Evolutionary conservation across 768 basidiomycete genomes (phyloP), one percentile per base, ranked within the genome.

Genomic region (Mycena indigotica): DNA sequence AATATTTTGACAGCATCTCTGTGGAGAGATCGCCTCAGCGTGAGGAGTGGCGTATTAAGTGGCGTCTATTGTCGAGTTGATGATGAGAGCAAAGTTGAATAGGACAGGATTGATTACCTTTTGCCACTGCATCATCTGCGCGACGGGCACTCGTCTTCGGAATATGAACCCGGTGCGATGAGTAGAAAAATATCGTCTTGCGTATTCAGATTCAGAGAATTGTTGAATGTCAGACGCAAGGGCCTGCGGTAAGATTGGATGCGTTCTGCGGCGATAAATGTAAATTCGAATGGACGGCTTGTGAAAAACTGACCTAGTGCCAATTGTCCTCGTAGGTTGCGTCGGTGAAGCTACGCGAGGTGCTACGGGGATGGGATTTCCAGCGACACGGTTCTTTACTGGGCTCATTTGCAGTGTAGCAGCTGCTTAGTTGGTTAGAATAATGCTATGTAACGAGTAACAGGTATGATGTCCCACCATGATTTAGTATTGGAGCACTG

Each of bases 121-220:
- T 70, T 96, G 95, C 92, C 93, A 96, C 48, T 84, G 80, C 91
- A 97, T 94, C 74, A 96, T 83, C 67, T 92, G 87, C 23, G 81
- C 86, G 3, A 96, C 84, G 1, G 95, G 93, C 2, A 96, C 84
- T 58, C 80, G 85, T 45, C 93, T 82, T 60, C 83, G 81, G 72
- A 94, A 94, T 56, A 94, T 88, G 67, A 96, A 87, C 0, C 95
- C 95, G 6, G 86, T 89, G n/a, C 88, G 83, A 65, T 94, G 92
- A 1, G 87, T 93, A 17, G 93, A 91, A 68, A 98, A 95, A 70
- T 95, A 96, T 63, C 86, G 87, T 45, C 78, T 80, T 30, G 95
- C 93, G 69, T 89, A 97, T 32, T 93, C 89, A 0, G 88, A 89
- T 66, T 91, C 85, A 4, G 87, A 86, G 71, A 96, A 95, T 62